These are phyloP conservation scores for Didymella lethalis DNA, from an alignment of 2,329 filamentous ascomycete genomes.

Conservation along the genomic window DNA sequence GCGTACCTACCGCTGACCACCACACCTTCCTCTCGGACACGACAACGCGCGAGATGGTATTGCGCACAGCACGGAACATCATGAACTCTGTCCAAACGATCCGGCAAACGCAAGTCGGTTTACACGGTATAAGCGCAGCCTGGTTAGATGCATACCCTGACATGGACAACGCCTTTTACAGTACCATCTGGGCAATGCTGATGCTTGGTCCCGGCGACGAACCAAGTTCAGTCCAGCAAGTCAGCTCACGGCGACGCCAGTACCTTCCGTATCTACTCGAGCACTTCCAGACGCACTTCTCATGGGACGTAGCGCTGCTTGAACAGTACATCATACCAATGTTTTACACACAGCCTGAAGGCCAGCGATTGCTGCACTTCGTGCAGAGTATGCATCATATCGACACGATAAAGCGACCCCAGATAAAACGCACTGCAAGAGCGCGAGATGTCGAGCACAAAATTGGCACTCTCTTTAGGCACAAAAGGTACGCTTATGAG, in stretches of 20 bases:
- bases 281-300: slow-evolving; percentile 69
- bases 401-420: slow-evolving; percentile 62
- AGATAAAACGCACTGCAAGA: slow-evolving; percentile 22
- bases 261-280: slow-evolving; percentile 71
- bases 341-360: slow-evolving; percentile 61
- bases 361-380: slow-evolving; percentile 62
- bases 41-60: slow-evolving; percentile 70
- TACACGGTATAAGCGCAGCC: slow-evolving; percentile 31
- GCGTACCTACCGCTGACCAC: slow-evolving; percentile 51
- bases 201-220: slow-evolving; percentile 49
- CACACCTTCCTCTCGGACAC: slow-evolving; percentile 70
- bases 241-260: slow-evolving; percentile 57
- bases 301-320: slow-evolving; percentile 76
- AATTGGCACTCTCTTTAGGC: slow-evolving; percentile 83
- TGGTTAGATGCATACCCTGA: slow-evolving; percentile 53
- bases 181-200: slow-evolving; percentile 73
- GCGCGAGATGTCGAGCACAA: slow-evolving; percentile 41
- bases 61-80: slow-evolving; percentile 83
- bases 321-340: slow-evolving; percentile 72
- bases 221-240: slow-evolving; percentile 22
- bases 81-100: slow-evolving; percentile 70
- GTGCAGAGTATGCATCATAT: slow-evolving; percentile 64
- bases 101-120: slow-evolving; percentile 37
- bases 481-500: slow-evolving; percentile 79
- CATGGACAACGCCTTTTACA: slow-evolving; percentile 71